Evolutionary conservation across 2,329 filamentous ascomycete genomes (phyloP).

Genomic region (Kalaharituber pfeilii): DNA sequence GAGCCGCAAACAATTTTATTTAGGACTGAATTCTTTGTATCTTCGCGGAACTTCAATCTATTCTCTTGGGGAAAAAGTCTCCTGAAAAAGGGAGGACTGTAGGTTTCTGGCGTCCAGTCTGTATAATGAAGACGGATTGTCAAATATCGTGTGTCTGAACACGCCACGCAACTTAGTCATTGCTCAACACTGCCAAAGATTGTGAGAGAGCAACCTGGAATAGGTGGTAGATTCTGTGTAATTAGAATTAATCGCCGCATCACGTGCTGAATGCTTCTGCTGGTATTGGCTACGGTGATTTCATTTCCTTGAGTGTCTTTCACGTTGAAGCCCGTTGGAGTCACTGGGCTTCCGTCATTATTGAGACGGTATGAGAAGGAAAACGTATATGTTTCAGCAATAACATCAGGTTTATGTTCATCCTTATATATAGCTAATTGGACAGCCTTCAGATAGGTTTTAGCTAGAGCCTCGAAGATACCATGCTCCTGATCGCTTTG

Average conservation of each 20-base stretch:
- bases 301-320: slow-evolving; percentile 11
- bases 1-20: slow-evolving; percentile 17
- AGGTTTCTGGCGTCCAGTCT: slow-evolving; percentile 19
- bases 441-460: slow-evolving; percentile 21
- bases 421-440: slow-evolving; percentile 22
- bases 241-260: slow-evolving; percentile 21
- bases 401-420: slow-evolving; percentile 19
- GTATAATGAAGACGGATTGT: slow-evolving; percentile 22
- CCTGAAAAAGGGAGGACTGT: slow-evolving; percentile 21
- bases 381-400: slow-evolving; percentile 23
- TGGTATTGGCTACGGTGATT: slow-evolving; percentile 15
- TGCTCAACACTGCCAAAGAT: background rate
- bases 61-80: slow-evolving; percentile 15
- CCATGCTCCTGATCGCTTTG: slow-evolving; percentile 22
- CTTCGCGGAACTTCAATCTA: slow-evolving; percentile 10
- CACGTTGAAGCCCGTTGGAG: slow-evolving; percentile 13
- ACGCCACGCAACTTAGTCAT: slow-evolving; percentile 4
- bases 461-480: slow-evolving; percentile 21
- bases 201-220: slow-evolving; percentile 17
- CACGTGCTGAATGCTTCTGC: slow-evolving; percentile 17
- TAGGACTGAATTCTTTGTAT: slow-evolving; percentile 13
- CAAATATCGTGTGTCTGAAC: slow-evolving; percentile 21
- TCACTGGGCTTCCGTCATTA: slow-evolving; percentile 6
- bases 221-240: slow-evolving; percentile 19
- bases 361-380: slow-evolving; percentile 20